Conservation (phyloP, 371 early-diverging fungal genomes). For the Zychaea mexicana region DNA sequence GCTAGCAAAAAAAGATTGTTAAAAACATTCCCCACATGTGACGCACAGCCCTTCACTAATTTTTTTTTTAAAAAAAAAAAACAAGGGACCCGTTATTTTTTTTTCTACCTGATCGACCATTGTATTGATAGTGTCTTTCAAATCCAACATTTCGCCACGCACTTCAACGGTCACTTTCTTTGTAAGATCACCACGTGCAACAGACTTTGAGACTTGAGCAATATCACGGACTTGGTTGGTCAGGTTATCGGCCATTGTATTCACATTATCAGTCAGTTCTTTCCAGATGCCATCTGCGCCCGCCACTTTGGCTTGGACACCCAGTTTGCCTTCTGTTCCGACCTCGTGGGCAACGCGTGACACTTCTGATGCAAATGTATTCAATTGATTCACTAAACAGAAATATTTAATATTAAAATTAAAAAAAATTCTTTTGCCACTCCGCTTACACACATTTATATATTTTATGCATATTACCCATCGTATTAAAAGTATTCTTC, state of each 20-base stretch:
- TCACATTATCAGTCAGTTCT: constrained; percentile 59
- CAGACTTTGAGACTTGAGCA: constrained; percentile 47
- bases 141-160: constrained; percentile 53
- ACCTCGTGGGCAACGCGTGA: constrained; percentile 38
- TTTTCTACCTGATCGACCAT: constrained; percentile 51
- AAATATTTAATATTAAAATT: not conserved
- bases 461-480: too few relatives aligned
- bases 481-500: constrained; percentile 74
- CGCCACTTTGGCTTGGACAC: constrained; percentile 31
- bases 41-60: too few relatives aligned
- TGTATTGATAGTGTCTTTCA: constrained; percentile 55
- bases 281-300: constrained; percentile 63
- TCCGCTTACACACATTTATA: not conserved
- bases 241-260: constrained; percentile 40
- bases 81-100: too few relatives aligned
- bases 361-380: constrained; percentile 39
- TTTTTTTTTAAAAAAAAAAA: not conserved
- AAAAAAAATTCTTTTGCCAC: not conserved
- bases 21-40: too few relatives aligned
- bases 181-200: constrained; percentile 48
- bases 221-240: constrained; percentile 56
- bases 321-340: constrained; percentile 38
- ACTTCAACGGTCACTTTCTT: constrained; percentile 45
- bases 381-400: constrained; percentile 30
- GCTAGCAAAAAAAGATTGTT: not conserved